Evolutionary conservation across 1,284 basidiomycete species (phyloP), one percentile per base, ranked within the genome.

Genomic region (Ganoderma leucocontextum): DNA sequence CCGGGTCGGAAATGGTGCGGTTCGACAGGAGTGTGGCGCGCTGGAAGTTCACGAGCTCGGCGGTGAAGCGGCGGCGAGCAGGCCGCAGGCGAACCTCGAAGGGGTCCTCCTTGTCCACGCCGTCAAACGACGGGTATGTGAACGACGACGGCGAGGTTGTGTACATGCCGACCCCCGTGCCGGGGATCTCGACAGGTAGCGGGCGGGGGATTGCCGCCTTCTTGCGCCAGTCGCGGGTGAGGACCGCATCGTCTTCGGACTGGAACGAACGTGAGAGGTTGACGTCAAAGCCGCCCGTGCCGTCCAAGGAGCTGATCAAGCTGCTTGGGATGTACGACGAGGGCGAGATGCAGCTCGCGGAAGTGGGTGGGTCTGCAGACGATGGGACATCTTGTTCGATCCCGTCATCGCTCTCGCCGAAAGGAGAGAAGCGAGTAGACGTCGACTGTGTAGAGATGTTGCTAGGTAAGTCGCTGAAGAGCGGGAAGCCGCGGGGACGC

Each of bases 281-380:
- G 35, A 70, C 17, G 36, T 74, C 75, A 58, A 68, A 55, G 59
- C 69, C 64, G 35, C 70, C 68, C 38, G 68, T 61, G 41, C 80
- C 77, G 67, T 91, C 88, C 15, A 91, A 79, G 19, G 89, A 86
- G 60, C 83, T 82, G 73, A 90, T 87, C 53, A 91, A 80, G 72
- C 85, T 84, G 60, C 83, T 84, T 39, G 89, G 87, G 67, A 92
- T 87, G 65, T 87, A 80, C n/a, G 84, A 84, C 63, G 86, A 67
- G 36, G 78, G 77, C 36, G 78, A 79, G 57, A 76, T 65, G 53
- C 73, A 71, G 41, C 64, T 74, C 19, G 73, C 70, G n/a, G 72
- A 73, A 33, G 60, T 63, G 25, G 69, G 66, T 15, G 64, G 71
- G 36, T 70, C 72, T 42, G 72, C 68, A 36, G 69, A 72, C 22